phyloP scores from a whole-genome alignment of 2,329 filamentous ascomycete genomes.

The Aspergillus sp. region DNA sequence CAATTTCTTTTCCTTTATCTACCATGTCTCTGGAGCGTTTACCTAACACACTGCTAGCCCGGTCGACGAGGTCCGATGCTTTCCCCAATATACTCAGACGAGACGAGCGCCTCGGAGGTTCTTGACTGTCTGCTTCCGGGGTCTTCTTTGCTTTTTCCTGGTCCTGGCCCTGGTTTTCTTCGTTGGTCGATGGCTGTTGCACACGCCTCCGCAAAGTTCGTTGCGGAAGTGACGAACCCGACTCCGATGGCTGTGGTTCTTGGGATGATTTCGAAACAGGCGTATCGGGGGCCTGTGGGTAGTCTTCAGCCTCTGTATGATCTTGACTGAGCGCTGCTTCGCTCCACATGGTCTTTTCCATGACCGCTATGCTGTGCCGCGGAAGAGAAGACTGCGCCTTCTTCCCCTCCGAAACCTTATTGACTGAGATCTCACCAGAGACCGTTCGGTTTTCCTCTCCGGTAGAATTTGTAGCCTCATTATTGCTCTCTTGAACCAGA shows the following conservation, averaged over 20 bases:
- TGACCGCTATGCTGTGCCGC: slow-evolving; percentile 37
- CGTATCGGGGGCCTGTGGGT: slow-evolving; percentile 27
- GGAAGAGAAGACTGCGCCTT: slow-evolving; percentile 30
- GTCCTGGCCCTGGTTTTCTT: slow-evolving; percentile 18
- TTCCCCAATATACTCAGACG: slow-evolving; percentile 39
- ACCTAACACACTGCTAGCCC: slow-evolving; percentile 51
- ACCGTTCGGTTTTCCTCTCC: slow-evolving; percentile 22
- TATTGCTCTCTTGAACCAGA: slow-evolving; percentile 15
- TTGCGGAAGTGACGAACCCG: slow-evolving; percentile 20
- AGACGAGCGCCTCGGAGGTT: slow-evolving; percentile 37
- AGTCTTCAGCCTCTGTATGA: slow-evolving; percentile 16
- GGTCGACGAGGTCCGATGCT: slow-evolving; percentile 41
- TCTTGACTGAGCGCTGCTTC: slow-evolving; percentile 16
- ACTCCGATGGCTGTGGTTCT: slow-evolving; percentile 18
- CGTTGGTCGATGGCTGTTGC: slow-evolving; percentile 22
- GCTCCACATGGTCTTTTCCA: slow-evolving; percentile 30
- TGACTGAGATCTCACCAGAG: slow-evolving; percentile 35
- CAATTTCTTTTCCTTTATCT: slow-evolving; percentile 54
- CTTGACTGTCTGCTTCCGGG: slow-evolving; percentile 13
- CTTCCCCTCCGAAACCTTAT: slow-evolving; percentile 30
- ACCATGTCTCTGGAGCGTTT: slow-evolving; percentile 57
- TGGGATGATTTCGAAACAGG: slow-evolving; percentile 31
- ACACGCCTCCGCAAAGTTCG: slow-evolving; percentile 28
- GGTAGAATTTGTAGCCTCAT: slow-evolving; percentile 13
- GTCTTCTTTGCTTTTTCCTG: slow-evolving; percentile 13